phyloP scores from a whole-genome alignment of 768 basidiomycete genomes.

The Tremella yokohamensis region DNA sequence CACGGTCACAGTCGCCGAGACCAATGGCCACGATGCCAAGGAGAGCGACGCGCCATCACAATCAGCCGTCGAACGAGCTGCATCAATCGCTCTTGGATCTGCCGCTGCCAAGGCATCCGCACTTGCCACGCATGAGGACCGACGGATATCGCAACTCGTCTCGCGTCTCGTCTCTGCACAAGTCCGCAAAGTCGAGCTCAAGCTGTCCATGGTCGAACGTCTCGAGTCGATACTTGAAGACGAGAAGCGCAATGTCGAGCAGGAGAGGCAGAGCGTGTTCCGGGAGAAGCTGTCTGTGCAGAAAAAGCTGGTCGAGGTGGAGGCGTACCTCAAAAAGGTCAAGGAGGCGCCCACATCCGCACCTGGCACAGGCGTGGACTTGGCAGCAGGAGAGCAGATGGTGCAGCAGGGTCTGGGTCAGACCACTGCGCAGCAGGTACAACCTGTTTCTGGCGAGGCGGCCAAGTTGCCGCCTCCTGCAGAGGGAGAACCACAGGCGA shows the following conservation, averaged over 20 bases:
- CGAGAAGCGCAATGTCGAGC: constrained; percentile 80
- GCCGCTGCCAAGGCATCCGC: constrained; percentile 78
- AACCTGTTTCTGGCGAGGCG: too few relatives aligned
- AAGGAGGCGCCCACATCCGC: constrained; percentile 14
- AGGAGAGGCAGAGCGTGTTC: constrained; percentile 70
- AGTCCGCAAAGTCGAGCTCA: constrained; percentile 78
- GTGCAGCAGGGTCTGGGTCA: constrained; percentile 3
- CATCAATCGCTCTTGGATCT: constrained; percentile 78
- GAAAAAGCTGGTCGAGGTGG: constrained; percentile 42
- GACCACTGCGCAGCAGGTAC: not conserved
- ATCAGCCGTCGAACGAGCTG: constrained; percentile 76
- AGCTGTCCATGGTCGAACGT: constrained; percentile 91
- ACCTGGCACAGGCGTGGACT: not conserved
- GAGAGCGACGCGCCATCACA: constrained; percentile 45
- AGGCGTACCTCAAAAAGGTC: constrained; percentile 37
- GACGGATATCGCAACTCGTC: constrained; percentile 72
- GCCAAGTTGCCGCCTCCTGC: too few relatives aligned
- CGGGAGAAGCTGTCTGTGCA: constrained; percentile 61
- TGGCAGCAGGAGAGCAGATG: constrained; percentile 3
- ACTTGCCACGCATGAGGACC: constrained; percentile 78
- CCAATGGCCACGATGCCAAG: constrained; percentile 4
- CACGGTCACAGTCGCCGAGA: not conserved
- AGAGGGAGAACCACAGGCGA: too few relatives aligned
- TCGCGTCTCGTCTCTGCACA: constrained; percentile 72
- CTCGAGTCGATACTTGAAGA: constrained; percentile 91